These are phyloP conservation scores for Agapanthus africanus DNA, from an alignment of 106 monocot species.

Conservation along the genomic window DNA sequence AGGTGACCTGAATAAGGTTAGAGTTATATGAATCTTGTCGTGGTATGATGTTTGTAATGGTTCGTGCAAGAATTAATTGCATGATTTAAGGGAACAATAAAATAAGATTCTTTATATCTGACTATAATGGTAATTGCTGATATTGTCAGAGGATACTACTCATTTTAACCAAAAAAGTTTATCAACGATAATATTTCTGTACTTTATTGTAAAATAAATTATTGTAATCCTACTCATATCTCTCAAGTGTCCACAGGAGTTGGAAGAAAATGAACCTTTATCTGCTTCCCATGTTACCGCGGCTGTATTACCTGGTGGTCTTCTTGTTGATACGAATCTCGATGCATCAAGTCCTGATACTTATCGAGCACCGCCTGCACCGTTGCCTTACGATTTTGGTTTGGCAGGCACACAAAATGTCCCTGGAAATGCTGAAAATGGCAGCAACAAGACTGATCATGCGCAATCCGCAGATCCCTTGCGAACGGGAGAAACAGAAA, in stretches of 20 bases:
- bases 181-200: too few relatives aligned
- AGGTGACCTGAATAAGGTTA: too few relatives aligned
- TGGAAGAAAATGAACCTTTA: conserved; percentile 47
- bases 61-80: too few relatives aligned
- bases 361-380: conserved; percentile 47
- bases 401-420: conserved; percentile 21
- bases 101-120: too few relatives aligned
- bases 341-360: conserved; percentile 48
- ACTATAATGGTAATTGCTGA: too few relatives aligned
- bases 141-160: too few relatives aligned
- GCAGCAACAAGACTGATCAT: conserved; percentile 28
- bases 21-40: too few relatives aligned
- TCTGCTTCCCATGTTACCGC: conserved; percentile 33
- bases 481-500: conserved; percentile 9
- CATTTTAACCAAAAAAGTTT: too few relatives aligned
- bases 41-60: too few relatives aligned
- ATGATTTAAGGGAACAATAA: too few relatives aligned
- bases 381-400: conserved; percentile 42
- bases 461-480: conserved; percentile 12
- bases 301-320: conserved; percentile 30
- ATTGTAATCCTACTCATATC: too few relatives aligned
- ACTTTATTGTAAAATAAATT: too few relatives aligned
- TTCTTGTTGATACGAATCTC: conserved; percentile 48
- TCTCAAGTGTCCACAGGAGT: conserved; percentile 51
- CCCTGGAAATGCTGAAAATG: conserved; percentile 16